Percentiles rank a stretch among this genome's conserved stretches.
phyloP scores from a whole-genome alignment of 1,284 basidiomycete genomes.

The Cryptococcus sp. region DNA sequence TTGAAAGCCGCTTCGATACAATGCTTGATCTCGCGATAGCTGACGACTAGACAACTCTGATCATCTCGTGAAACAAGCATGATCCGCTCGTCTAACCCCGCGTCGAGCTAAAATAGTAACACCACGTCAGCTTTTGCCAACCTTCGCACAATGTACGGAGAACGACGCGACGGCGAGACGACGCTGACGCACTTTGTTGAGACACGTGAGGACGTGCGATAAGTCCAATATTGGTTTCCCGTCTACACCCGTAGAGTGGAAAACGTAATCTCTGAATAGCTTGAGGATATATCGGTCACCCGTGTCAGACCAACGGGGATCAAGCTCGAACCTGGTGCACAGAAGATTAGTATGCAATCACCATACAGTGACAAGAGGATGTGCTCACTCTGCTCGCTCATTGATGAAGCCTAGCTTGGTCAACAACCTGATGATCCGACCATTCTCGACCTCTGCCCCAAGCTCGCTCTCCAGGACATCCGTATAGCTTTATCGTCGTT shows the following conservation, averaged over 20 bases:
- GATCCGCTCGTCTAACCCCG: constrained; percentile 86
- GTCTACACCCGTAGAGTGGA: constrained; percentile 92
- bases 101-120: constrained; percentile 67
- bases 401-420: constrained; percentile 98
- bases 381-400: constrained; percentile 89
- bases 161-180: too few species aligned
- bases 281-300: constrained; percentile 98
- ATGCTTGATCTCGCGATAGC: constrained; percentile 86
- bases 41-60: constrained; percentile 96
- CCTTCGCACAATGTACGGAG: too few species aligned
- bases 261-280: constrained; percentile 97
- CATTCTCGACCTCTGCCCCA: constrained; percentile 92
- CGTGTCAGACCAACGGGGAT: constrained; percentile 95
- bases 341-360: background rate
- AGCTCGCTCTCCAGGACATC: constrained; percentile 85
- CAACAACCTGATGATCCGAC: constrained; percentile 83
- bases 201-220: constrained; percentile 81
- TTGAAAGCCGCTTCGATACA: constrained; percentile 79
- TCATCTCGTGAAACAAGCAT: constrained; percentile 88
- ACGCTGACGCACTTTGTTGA: constrained; percentile 73
- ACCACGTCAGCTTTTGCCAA: background rate
- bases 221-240: constrained; percentile 88
- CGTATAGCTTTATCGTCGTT: constrained; percentile 59
- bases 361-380: background rate
- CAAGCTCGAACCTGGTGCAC: constrained; percentile 76